A percentile compares a stretch with the other conserved stretches of the same genome.
These are phyloP conservation scores for Pinus tabuliformis DNA, from an alignment of 75 land plant species.

Conservation along the genomic window DNA sequence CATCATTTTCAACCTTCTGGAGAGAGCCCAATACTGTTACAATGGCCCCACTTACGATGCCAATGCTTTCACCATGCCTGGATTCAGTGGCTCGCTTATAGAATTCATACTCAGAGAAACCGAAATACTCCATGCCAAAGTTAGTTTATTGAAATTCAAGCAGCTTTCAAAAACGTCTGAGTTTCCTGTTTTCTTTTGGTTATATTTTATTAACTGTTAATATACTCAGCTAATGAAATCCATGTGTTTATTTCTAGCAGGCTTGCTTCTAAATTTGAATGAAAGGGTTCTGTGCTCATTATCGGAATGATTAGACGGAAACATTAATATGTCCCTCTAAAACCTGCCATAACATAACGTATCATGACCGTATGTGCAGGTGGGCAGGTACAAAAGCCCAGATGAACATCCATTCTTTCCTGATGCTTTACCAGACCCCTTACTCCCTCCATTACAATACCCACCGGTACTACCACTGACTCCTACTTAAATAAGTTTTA, in stretches of 20 bases:
- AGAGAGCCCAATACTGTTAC: slow-evolving; percentile 81
- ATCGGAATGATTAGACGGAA: no score
- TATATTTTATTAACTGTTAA: no score
- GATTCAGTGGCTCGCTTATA: slow-evolving; percentile 76
- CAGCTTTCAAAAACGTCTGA: no score
- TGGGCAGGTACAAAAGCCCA: slow-evolving; percentile 72
- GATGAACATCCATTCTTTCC: slow-evolving; percentile 87
- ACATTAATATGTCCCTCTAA: no score
- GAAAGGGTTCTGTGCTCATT: no score
- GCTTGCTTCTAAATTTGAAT: no score
- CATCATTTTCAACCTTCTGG: slow-evolving; percentile 85
- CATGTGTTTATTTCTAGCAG: no score
- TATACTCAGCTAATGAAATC: no score
- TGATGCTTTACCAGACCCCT: slow-evolving; percentile 46
- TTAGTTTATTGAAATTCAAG: no score
- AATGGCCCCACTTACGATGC: slow-evolving; percentile 81
- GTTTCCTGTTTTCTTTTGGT: no score
- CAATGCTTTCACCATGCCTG: slow-evolving; percentile 17
- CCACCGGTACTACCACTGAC: slow-evolving; percentile 28
- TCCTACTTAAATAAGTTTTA: no score
- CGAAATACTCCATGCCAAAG: slow-evolving; percentile 91
- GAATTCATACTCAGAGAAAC: slow-evolving; percentile 89
- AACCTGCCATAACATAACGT: no score
- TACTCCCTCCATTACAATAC: slow-evolving; percentile 38
- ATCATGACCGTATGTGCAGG: slow-evolving; percentile 27